phyloP scores from a whole-genome alignment of 768 basidiomycete species.

The Mycena maculata region DNA sequence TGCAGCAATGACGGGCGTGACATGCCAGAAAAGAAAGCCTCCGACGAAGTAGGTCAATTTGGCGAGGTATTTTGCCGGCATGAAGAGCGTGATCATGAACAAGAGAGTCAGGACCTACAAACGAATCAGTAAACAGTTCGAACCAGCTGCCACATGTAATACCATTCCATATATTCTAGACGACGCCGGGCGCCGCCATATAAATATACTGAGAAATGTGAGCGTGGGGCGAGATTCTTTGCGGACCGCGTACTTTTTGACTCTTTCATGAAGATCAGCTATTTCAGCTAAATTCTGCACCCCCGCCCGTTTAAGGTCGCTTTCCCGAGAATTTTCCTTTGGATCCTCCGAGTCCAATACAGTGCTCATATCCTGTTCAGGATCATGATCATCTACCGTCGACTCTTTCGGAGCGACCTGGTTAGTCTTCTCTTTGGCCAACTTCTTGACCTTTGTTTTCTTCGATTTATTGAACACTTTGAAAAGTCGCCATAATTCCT shows the following conservation, averaged over 20 bases:
- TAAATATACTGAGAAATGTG: conserved; percentile 60
- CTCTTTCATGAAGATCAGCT: conserved; percentile 71
- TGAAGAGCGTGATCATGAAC: conserved; percentile 53
- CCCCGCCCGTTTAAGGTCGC: conserved; percentile 55
- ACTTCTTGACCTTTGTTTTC: conserved; percentile 47
- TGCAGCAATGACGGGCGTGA: conserved; percentile 64
- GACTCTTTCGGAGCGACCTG: conserved; percentile 1
- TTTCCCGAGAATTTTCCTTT: conserved; percentile 49
- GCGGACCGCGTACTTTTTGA: conserved; percentile 63
- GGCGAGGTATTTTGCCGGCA: conserved; percentile 62
- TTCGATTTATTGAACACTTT: conserved; percentile 53
- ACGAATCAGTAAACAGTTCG: conserved; percentile 11
- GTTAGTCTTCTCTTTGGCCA: conserved; percentile 34
- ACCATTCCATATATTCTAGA: conserved; percentile 64
- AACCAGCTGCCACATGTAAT: conserved; percentile 31
- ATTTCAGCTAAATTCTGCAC: conserved; percentile 58
- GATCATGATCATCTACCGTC: background rate
- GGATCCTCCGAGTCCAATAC: conserved; percentile 32
- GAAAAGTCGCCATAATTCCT: conserved; percentile 67
- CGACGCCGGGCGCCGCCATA: conserved; percentile 69
- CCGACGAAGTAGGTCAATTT: conserved; percentile 59
- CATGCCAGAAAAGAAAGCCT: conserved; percentile 74
- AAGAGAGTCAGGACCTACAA: conserved; percentile 53
- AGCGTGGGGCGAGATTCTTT: background rate
- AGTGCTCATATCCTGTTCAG: conserved; percentile 18